Base-by-base conservation (phyloP, 1,284 basidiomycete species). In the Ceratobasidium sp. region DNA sequence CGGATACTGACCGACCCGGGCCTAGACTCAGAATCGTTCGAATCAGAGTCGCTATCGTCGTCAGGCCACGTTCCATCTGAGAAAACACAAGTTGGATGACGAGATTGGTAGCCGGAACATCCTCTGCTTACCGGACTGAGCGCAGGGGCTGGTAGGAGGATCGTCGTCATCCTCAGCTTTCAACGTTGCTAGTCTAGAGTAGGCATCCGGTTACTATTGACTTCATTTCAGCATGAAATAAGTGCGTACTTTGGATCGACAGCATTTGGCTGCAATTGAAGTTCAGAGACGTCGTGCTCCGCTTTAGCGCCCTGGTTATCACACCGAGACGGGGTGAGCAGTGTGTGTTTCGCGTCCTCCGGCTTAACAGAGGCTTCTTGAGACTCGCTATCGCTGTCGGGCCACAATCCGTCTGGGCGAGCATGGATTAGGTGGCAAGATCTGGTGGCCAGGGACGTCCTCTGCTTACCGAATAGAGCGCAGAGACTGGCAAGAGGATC, bases 11-110 rank as follows among this genome's bases (percentile, higher is more conserved):
- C 71, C 33, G 59, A 62, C 33, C 28, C 44, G 15, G 59, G 59
- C n/a, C n/a, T n/a, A n/a, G n/a, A n/a, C 23, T 62, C 59, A 17
- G 69, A 42, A 33, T 38, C n/a, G 17, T 71, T 57, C 44, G 69
- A 71, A 9, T 59, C 69, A 23, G 69, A 46, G 15, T 71, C 69
- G 42, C 40, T 62, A 17, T 71, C 56, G 15, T 67, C 64, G 15
- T 42, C 26, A 15, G n/a, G n/a, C 42, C 64, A 65, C 64, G 48
- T 65, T 26, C 64, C 65, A 33, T 67, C 65, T 67, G 20, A 26
- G 57, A 13, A 15, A 7, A 26, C 56, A 28, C 7, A 28, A 26
- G 59, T 26, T 40, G 12, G 38, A 17, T 20, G 6, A 5, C 10
- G 6, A 13, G 38, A 62, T 40, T 23, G 17, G 9, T 23, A 65